Base-by-base conservation (phyloP, 176 grass and related monocot species). In the Avena atlantica region DNA sequence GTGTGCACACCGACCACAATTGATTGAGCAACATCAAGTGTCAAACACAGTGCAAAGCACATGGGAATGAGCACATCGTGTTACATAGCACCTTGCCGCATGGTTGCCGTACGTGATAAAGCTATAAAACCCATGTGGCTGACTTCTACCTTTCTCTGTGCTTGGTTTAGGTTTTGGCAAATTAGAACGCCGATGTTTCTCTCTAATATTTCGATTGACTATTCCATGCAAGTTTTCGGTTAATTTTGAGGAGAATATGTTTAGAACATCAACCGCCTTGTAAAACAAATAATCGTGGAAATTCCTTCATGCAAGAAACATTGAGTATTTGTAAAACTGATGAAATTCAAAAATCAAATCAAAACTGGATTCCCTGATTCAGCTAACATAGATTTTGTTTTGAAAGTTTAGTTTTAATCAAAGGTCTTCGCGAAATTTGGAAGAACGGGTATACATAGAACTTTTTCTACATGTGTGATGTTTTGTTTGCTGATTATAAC, bases 1-100 rank as follows among this genome's bases (percentile, higher is more conserved):
- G 29, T 17, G 14, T 50, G 45, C 5, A 25, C 0, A 74, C 0
- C 7, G 1, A 59, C n/a, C 19, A 37, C 40, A 17, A 13, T 59
- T 60, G 76, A 60, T 60, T n/a, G 53, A 60, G 53, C 21, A 5
- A 11, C 69, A 44, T 6, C 69, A 44, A 21, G 37, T 45, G 56
- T 42, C 36, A 62, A 47, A 23, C 2, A 47, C 20, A 10, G 29
- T 5, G 37, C n/a, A 21, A 19, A 50, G 15, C 83, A 89, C 83
- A 77, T 86, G 77, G 69, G 70, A 45, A 70, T 90, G 88, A 90
- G 83, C 83, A 78, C 88, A 90, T 90, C 78, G 69, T 86, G 78
- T 86, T 67, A 52, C 17, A 13, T 34, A 17, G 16, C 60, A 70
- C 70, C 31, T 34, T 44, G 31, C 21, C 53, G 15, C 56, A 79